phyloP scores from a whole-genome alignment of 306 rosid species.

The Begonia fuchsioides region DNA sequence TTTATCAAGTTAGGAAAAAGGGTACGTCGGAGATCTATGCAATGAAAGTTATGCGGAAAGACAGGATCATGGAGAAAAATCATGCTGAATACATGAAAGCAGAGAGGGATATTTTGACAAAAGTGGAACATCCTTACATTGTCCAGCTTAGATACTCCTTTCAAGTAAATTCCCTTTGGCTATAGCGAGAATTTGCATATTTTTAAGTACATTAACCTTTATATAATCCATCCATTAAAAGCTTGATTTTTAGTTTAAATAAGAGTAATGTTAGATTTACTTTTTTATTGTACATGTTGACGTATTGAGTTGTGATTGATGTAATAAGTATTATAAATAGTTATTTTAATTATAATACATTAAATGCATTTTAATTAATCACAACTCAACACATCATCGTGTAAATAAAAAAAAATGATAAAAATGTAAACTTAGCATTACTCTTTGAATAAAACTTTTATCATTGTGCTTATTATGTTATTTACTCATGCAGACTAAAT shows the following conservation, averaged over 20 bases:
- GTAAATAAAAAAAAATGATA: too few relatives aligned
- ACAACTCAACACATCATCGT: too few relatives aligned
- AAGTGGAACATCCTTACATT: conserved; percentile 71
- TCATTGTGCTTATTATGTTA: not conserved
- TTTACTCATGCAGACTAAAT: conserved; percentile 59
- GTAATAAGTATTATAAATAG: too few relatives aligned
- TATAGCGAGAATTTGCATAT: not conserved
- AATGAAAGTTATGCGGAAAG: conserved; percentile 97
- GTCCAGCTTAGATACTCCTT: conserved; percentile 94
- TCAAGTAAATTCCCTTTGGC: conserved; percentile 37
- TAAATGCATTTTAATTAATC: too few relatives aligned
- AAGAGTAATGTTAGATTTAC: too few relatives aligned
- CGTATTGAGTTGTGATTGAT: too few relatives aligned
- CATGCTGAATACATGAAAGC: conserved; percentile 96
- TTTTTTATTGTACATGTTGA: too few relatives aligned
- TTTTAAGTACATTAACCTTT: too few relatives aligned
- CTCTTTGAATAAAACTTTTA: not conserved
- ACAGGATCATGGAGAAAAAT: conserved; percentile 86
- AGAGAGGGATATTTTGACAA: conserved; percentile 79
- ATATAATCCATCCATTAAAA: too few relatives aligned
- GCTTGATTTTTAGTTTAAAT: too few relatives aligned
- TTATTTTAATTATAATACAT: too few relatives aligned
- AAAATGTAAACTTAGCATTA: too few relatives aligned
- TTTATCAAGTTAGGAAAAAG: conserved; percentile 81
- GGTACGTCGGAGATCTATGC: conserved; percentile 91